Percentiles rank a stretch among this genome's conserved stretches.
phyloP scores from a whole-genome alignment of 139 green algal genomes.

The Asterochloris sp. region DNA sequence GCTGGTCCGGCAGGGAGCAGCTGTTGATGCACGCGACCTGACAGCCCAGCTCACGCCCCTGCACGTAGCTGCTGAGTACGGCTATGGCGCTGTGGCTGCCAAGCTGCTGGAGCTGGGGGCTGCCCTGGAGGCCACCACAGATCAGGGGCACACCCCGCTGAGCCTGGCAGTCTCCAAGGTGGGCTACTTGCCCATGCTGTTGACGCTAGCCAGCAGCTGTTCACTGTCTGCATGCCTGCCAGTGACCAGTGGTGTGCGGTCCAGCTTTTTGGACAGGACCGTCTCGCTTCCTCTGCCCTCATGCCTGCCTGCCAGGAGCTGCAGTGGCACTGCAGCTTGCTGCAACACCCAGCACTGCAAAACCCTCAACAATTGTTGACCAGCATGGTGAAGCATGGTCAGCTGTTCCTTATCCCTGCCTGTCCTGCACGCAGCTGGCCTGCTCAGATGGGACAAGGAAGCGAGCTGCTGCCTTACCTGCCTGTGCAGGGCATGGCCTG shows the following conservation, averaged over 20 bases:
- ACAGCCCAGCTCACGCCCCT: constrained; percentile 46
- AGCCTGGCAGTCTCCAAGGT: constrained; percentile 54
- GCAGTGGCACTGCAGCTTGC: no score
- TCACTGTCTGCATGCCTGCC: no score
- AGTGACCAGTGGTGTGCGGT: no score
- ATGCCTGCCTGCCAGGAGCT: no score
- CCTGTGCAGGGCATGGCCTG: constrained; percentile 43
- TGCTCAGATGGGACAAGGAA: no score
- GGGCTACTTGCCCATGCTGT: neutral
- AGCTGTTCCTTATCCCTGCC: no score
- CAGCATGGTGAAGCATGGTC: no score
- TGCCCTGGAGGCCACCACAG: constrained; percentile 28
- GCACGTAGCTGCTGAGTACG: constrained; percentile 56
- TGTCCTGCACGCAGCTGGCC: no score
- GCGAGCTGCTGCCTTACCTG: neutral
- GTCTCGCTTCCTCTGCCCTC: no score
- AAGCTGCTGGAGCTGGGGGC: constrained; percentile 37
- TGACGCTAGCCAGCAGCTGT: neutral
- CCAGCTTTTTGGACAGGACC: no score
- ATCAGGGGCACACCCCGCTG: constrained; percentile 46
- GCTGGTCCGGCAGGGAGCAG: constrained; percentile 42
- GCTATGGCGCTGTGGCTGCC: constrained; percentile 44
- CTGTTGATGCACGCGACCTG: constrained; percentile 31
- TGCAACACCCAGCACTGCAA: no score
- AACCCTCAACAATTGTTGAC: no score